Evolutionary conservation across 2,329 filamentous ascomycete species (phyloP).

Genomic region (Cytospora mali): DNA sequence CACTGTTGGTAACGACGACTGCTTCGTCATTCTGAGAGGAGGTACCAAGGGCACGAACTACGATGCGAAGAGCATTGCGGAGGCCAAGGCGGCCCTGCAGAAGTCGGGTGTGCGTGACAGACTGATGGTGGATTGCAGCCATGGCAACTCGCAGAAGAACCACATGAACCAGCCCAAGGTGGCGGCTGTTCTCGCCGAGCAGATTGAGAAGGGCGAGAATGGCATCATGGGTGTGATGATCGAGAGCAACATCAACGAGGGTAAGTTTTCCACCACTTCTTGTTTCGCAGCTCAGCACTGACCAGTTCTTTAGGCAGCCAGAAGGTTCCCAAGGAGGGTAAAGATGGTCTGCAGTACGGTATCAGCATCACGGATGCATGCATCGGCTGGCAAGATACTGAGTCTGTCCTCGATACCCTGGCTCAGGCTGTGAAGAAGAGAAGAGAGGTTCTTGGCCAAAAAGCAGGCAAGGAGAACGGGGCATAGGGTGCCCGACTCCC

Average conservation of each 20-base stretch:
- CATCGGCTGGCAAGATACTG: slow-evolving; percentile 91
- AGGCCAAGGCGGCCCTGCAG: slow-evolving; percentile 76
- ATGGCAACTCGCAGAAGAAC: slow-evolving; percentile 94
- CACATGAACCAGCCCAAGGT: slow-evolving; percentile 98
- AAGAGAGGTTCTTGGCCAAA: slow-evolving; percentile 49
- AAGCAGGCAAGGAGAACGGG: slow-evolving; percentile 31
- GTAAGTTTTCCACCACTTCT: slow-evolving; percentile 47
- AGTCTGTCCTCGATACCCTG: slow-evolving; percentile 73
- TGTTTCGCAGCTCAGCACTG: slow-evolving; percentile 29
- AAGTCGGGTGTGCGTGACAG: slow-evolving; percentile 74
- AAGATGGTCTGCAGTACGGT: slow-evolving; percentile 83
- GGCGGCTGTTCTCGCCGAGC: slow-evolving; percentile 76
- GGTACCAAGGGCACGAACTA: slow-evolving; percentile 95
- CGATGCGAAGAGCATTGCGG: slow-evolving; percentile 79
- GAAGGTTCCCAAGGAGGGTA: slow-evolving; percentile 87
- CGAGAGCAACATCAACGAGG: slow-evolving; percentile 95
- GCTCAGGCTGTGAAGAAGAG: slow-evolving; percentile 79
- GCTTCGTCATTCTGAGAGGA: slow-evolving; percentile 93
- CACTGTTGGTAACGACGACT: slow-evolving; percentile 93
- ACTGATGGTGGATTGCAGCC: slow-evolving; percentile 97
- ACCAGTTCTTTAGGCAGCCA: slow-evolving; percentile 66
- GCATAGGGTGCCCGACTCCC: slow-evolving; percentile 23
- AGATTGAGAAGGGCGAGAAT: slow-evolving; percentile 81
- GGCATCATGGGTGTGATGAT: slow-evolving; percentile 98
- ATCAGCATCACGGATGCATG: slow-evolving; percentile 98